Percentiles rank a stretch among this genome's conserved stretches.
Evolutionary conservation across 169 alveolate genomes (phyloP).

Genomic region (Plasmodium malariae): DNA sequence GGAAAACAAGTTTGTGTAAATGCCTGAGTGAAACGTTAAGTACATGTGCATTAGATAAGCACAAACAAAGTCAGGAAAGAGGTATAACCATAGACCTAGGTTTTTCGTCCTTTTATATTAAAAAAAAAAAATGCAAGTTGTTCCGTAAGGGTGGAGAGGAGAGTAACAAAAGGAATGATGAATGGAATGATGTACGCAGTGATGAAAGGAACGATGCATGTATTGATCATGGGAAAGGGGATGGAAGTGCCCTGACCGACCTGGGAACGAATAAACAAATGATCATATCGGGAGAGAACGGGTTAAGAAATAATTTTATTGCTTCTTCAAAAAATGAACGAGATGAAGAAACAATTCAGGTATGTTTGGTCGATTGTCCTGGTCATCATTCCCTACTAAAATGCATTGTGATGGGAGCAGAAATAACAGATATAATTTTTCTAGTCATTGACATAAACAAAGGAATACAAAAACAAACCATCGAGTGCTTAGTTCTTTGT

Average conservation of each 20-base stretch:
- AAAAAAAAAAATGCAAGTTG: slow-evolving; percentile 5
- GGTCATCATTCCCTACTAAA: slow-evolving; percentile 95
- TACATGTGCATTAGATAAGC: slow-evolving; percentile 94
- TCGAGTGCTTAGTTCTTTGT: slow-evolving; percentile 94
- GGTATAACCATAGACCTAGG: slow-evolving; percentile 95
- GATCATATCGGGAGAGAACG: too few relatives aligned
- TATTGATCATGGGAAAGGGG: too few relatives aligned
- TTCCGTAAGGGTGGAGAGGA: too few relatives aligned
- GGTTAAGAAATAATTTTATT: too few relatives aligned
- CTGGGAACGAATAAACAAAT: too few relatives aligned
- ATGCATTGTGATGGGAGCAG: slow-evolving; percentile 94
- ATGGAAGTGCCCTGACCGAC: too few relatives aligned
- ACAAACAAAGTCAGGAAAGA: slow-evolving; percentile 92
- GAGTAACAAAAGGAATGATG: too few relatives aligned
- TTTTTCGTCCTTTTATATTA: slow-evolving; percentile 90
- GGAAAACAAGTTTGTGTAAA: slow-evolving; percentile 92
- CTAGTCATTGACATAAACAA: slow-evolving; percentile 92
- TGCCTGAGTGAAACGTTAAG: slow-evolving; percentile 89
- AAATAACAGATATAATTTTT: slow-evolving; percentile 92
- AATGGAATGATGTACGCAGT: too few relatives aligned
- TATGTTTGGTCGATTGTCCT: slow-evolving; percentile 96
- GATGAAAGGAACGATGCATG: too few relatives aligned
- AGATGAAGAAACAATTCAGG: slow-evolving; percentile 79
- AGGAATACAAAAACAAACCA: slow-evolving; percentile 94
- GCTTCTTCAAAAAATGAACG: slow-evolving; percentile 12